Conservation (phyloP, 495 filamentous ascomycete genomes). For the Corynascus novoguineensis region DNA sequence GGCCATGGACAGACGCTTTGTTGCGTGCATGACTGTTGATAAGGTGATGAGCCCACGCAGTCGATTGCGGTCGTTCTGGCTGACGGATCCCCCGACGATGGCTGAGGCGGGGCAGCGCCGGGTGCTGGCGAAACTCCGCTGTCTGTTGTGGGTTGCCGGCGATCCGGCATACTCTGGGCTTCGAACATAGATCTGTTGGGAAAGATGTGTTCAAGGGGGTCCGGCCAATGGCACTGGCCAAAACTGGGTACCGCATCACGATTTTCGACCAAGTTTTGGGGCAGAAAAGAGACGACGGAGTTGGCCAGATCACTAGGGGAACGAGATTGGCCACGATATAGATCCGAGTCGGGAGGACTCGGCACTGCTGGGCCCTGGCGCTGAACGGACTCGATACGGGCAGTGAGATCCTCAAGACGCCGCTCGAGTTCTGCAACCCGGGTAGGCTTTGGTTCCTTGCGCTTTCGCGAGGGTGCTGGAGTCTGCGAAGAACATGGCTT, state of each 20-base stretch:
- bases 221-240: neutral
- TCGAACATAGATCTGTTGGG: slow-evolving; percentile 2
- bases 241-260: neutral
- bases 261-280: neutral
- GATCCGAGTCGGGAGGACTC: slow-evolving; percentile 4
- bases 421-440: slow-evolving; percentile 29
- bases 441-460: slow-evolving; percentile 32
- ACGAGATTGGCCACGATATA: neutral
- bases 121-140: neutral
- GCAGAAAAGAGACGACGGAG: neutral
- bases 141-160: neutral
- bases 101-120: neutral
- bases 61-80: neutral
- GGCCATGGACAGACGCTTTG: slow-evolving; percentile 20
- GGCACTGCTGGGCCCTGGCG: neutral
- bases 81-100: neutral
- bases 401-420: slow-evolving; percentile 28
- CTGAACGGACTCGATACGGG: slow-evolving; percentile 20
- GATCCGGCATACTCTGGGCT: neutral
- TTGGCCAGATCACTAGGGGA: neutral
- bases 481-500: slow-evolving; percentile 28
- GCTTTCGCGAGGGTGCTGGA: slow-evolving; percentile 28
- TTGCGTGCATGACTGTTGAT: neutral
- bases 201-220: neutral
- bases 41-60: neutral